phyloP scores from a whole-genome alignment of 495 filamentous ascomycete genomes.

The Penicillium verhagenii region DNA sequence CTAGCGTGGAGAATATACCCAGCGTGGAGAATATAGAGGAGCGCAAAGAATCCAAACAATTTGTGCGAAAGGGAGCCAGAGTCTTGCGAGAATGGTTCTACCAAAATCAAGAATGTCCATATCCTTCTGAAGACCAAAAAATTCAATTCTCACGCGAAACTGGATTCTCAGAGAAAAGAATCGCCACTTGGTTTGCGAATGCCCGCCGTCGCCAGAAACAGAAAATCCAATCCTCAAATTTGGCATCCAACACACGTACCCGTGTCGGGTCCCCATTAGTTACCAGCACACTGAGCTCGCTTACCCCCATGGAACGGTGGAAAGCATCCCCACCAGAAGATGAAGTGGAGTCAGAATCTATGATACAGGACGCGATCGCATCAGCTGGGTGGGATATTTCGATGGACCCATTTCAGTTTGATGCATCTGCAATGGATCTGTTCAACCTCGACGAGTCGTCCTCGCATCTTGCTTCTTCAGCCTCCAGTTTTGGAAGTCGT shows the following conservation, averaged over 20 bases:
- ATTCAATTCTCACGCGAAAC: slow-evolving; percentile 30
- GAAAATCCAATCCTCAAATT: slow-evolving; percentile 48
- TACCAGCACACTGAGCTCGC: slow-evolving; percentile 51
- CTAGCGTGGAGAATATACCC: neutral
- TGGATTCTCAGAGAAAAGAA: slow-evolving; percentile 34
- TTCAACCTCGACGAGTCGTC: slow-evolving; percentile 26
- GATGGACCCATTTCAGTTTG: slow-evolving; percentile 50
- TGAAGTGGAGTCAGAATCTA: slow-evolving; percentile 39
- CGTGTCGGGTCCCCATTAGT: slow-evolving; percentile 40
- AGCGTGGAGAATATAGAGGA: slow-evolving; percentile 5
- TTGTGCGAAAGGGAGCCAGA: slow-evolving; percentile 59
- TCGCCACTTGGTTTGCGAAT: slow-evolving; percentile 46
- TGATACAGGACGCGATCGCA: slow-evolving; percentile 37
- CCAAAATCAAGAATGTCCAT: slow-evolving; percentile 46
- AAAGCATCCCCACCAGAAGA: slow-evolving; percentile 77
- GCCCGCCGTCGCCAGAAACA: slow-evolving; percentile 45
- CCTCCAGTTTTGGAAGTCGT: slow-evolving; percentile 31
- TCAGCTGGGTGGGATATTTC: slow-evolving; percentile 56
- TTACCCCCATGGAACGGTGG: slow-evolving; percentile 74
- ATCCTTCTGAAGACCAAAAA: slow-evolving; percentile 38
- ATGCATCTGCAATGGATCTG: slow-evolving; percentile 16
- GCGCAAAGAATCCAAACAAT: slow-evolving; percentile 48
- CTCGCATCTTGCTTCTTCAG: slow-evolving; percentile 28
- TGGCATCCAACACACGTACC: slow-evolving; percentile 48
- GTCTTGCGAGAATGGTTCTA: slow-evolving; percentile 42